Percentiles rank a stretch among this genome's conserved stretches.
These are phyloP conservation scores for Fusarium papillatum DNA, from an alignment of 2,329 filamentous ascomycete genomes.

Conservation along the genomic window DNA sequence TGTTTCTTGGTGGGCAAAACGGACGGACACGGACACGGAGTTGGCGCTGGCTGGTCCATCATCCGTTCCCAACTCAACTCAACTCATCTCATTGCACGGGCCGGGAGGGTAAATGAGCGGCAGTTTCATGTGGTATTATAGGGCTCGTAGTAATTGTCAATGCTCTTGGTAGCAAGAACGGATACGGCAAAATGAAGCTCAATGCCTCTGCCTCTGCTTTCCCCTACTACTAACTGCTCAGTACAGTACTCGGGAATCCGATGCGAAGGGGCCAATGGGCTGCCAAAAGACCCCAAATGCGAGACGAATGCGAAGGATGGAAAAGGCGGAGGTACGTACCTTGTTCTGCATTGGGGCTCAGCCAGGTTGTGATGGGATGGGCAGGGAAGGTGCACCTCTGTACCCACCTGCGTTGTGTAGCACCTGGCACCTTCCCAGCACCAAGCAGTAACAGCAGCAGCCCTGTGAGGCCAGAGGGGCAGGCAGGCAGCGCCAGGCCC, in stretches of 20 bases:
- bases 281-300: not conserved
- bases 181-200: not conserved
- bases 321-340: slow-evolving; percentile 42
- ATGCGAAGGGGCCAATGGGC: not conserved
- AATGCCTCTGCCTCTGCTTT: not conserved
- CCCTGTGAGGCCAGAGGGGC: slow-evolving; percentile 39
- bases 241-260: not conserved
- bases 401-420: not conserved
- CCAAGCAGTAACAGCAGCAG: slow-evolving; percentile 30
- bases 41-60: slow-evolving; percentile 21
- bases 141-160: slow-evolving; percentile 4
- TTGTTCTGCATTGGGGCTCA: slow-evolving; percentile 26
- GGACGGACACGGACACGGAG: slow-evolving; percentile 35
- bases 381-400: not conserved
- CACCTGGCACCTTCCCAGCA: not conserved
- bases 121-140: slow-evolving; percentile 35
- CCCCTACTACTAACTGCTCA: no score
- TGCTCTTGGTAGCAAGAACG: not conserved
- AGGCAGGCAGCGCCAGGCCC: slow-evolving; percentile 24
- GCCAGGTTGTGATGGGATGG: slow-evolving; percentile 20
- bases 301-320: slow-evolving; percentile 28
- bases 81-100: slow-evolving; percentile 11
- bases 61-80: slow-evolving; percentile 4
- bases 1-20: slow-evolving; percentile 4
- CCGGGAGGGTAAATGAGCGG: slow-evolving; percentile 23